Conservation (phyloP, 78 protist species). For the Isochrysis galbana region DNA sequence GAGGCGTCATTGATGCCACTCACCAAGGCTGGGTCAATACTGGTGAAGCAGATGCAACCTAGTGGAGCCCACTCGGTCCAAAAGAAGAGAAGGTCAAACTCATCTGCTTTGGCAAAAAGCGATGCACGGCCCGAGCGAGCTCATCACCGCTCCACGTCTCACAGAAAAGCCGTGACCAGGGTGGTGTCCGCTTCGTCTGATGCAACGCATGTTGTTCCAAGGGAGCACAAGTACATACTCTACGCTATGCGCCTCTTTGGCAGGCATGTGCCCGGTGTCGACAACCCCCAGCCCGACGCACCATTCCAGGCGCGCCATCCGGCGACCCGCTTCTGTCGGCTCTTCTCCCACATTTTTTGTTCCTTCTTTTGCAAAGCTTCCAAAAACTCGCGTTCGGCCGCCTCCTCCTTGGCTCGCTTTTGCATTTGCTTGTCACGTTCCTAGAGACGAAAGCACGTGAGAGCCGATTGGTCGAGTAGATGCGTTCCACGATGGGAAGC, state of each 20-base stretch:
- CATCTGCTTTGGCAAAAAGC: too few species aligned
- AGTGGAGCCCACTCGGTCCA: too few species aligned
- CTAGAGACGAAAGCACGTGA: too few species aligned
- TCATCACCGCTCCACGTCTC: too few species aligned
- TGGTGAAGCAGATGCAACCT: not conserved
- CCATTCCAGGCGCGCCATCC: conserved; percentile 1
- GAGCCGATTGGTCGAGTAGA: too few species aligned
- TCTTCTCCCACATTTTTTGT: not conserved
- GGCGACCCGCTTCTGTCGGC: conserved; percentile 23
- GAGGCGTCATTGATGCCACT: not conserved
- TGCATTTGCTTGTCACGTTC: not conserved
- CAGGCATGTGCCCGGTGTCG: not conserved
- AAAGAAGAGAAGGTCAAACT: too few species aligned
- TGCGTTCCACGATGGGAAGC: too few species aligned
- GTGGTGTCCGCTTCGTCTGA: not conserved
- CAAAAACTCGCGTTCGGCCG: not conserved
- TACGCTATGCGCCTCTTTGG: not conserved
- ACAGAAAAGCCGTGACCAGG: too few species aligned
- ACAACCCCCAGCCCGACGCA: too few species aligned
- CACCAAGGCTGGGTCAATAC: not conserved
- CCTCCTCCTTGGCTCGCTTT: not conserved
- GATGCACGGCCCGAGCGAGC: too few species aligned
- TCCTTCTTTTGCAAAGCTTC: not conserved
- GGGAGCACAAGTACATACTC: too few species aligned
- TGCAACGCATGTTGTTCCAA: too few species aligned